Evolutionary conservation across 768 basidiomycete genomes (phyloP), one percentile per base, ranked within the genome.

Genomic region (Termitomyces titanicus): DNA sequence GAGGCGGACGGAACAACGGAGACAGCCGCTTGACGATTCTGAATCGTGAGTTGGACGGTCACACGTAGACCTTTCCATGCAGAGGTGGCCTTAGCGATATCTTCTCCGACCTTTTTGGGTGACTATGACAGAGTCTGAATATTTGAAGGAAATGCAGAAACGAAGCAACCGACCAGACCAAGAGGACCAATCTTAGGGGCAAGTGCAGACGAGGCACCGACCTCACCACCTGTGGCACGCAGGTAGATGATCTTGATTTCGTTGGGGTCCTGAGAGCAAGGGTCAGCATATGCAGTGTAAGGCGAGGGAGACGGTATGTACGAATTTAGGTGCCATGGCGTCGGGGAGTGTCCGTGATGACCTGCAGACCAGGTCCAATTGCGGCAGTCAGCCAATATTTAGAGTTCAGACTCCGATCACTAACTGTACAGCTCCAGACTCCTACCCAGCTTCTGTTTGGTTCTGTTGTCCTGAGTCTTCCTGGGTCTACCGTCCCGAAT

Each of bases 21-120:
- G 68, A 98, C 94, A 62, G 89, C 79, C 53, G 97, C 97, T 86
- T 99, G 97, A 75, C 97, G 94, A 78, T 99, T 99, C 84, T 98
- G 97, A 75, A 98, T 98, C 57, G 96, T 98, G 58, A 98, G 85
- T 75, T 98, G 94, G 63, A 98, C 94, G 62, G 97, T 98, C 56
- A 99, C 96, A 59, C 95, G 93, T 70, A 98, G 92, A 79, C 97
- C 97, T 77, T 99, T 99, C 97, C 97, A 99, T 71, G 87, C 88
- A 46, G 86, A 84, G 57, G 97, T 99, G 55, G 96, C 96, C 75
- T 99, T 99, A 66, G 97, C 97, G 71, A 99, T 99, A 78, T 99
- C 97, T 92, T 99, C 97, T 77, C 97, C 97, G 76, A 99, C 97
- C 81, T 98, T 98, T 82, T 99, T 99, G 65, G 97, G 97, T 56